Percentiles rank a stretch among this genome's conserved stretches.
phyloP scores from a whole-genome alignment of 805 yeast species.

The Diddensiella caesifluorescens region DNA sequence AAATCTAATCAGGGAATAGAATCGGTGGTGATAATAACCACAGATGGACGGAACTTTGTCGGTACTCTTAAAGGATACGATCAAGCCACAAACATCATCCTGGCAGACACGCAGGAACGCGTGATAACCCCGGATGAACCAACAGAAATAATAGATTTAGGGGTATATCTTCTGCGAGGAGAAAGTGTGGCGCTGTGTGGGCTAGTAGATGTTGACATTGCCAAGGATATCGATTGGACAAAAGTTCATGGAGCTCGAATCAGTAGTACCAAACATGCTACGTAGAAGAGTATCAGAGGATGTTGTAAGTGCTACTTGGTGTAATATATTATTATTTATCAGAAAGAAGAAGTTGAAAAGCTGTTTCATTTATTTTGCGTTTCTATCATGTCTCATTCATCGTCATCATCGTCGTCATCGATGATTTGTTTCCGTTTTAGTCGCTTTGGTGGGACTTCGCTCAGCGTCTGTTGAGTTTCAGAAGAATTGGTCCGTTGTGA shows the following conservation, averaged over 20 bases:
- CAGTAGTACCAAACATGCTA: slow-evolving; percentile 21
- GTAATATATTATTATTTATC: slow-evolving; percentile 7
- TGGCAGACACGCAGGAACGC: slow-evolving; percentile 29
- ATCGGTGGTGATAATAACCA: slow-evolving; percentile 29
- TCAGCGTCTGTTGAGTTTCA: no score
- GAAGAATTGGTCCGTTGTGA: no score
- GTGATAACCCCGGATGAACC: slow-evolving; percentile 26
- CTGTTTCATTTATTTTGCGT: slow-evolving; percentile 2
- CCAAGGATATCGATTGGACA: slow-evolving; percentile 33
- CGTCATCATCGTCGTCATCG: slow-evolving; percentile 25
- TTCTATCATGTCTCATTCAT: background rate
- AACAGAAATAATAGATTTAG: slow-evolving; percentile 26
- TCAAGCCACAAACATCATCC: slow-evolving; percentile 33
- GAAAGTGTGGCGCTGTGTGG: slow-evolving; percentile 34
- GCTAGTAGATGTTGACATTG: slow-evolving; percentile 29
- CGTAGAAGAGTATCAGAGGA: slow-evolving; percentile 5
- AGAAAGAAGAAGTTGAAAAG: no score
- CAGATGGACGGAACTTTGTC: slow-evolving; percentile 32
- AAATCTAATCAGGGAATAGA: slow-evolving; percentile 12
- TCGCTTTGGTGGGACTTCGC: no score
- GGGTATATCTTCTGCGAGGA: slow-evolving; percentile 34
- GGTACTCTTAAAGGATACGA: slow-evolving; percentile 36
- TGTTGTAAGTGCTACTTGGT: background rate
- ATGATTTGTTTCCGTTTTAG: no score
- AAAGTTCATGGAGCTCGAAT: slow-evolving; percentile 23